Evolutionary conservation across 2,329 filamentous ascomycete species (phyloP).

Genomic region (Lasiodiplodia hormozganensis): DNA sequence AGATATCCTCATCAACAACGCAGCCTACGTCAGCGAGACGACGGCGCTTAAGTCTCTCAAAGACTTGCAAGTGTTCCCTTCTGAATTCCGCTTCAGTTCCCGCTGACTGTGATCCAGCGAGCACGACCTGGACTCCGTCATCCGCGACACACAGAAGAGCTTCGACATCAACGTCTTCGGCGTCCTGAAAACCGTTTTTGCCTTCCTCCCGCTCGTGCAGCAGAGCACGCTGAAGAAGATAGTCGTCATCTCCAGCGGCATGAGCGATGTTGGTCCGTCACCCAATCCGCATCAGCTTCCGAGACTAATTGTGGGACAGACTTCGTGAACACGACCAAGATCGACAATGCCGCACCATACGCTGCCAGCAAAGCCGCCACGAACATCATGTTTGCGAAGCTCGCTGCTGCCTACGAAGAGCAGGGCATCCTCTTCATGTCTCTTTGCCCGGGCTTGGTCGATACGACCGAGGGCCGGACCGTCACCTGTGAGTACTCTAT

Average conservation of each 20-base stretch:
- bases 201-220: slow-evolving; percentile 61
- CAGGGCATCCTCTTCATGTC: slow-evolving; percentile 61
- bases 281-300: neutral
- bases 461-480: slow-evolving; percentile 30
- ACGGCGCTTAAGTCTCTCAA: slow-evolving; percentile 45
- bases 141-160: slow-evolving; percentile 38
- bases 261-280: slow-evolving; percentile 48
- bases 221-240: slow-evolving; percentile 62
- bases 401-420: slow-evolving; percentile 50
- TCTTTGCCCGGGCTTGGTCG: slow-evolving; percentile 61
- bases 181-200: slow-evolving; percentile 60
- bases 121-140: slow-evolving; percentile 43
- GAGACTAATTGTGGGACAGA: slow-evolving; percentile 35
- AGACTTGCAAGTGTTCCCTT: slow-evolving; percentile 45
- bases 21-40: slow-evolving; percentile 43
- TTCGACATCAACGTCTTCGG: slow-evolving; percentile 60
- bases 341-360: slow-evolving; percentile 52
- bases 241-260: slow-evolving; percentile 57
- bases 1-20: slow-evolving; percentile 63
- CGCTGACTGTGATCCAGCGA: slow-evolving; percentile 34
- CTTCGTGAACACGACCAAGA: slow-evolving; percentile 45
- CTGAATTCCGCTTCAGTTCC: neutral
- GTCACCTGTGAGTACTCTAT: neutral
- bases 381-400: slow-evolving; percentile 61
- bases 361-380: slow-evolving; percentile 59